Conservation (phyloP, 2,329 filamentous ascomycete species). For the Endoconidiophora laricicola region DNA sequence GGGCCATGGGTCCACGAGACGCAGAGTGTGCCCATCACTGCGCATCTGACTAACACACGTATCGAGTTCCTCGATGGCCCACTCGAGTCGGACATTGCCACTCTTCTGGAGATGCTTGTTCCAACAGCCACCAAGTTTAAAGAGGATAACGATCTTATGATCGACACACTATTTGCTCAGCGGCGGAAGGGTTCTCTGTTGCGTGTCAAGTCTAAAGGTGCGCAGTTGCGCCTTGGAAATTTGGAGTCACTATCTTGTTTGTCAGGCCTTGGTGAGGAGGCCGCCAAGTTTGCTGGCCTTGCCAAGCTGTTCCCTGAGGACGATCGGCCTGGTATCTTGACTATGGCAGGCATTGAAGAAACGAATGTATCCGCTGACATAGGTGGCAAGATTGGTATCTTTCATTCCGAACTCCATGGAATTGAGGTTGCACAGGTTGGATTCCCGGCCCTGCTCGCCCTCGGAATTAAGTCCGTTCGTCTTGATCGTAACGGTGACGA, state of each 20-base stretch:
- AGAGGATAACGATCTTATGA: conserved; percentile 79
- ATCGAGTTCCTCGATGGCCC: conserved; percentile 59
- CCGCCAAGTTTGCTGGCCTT: conserved; percentile 69
- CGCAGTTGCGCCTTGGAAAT: conserved; percentile 46
- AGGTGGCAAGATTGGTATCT: conserved; percentile 49
- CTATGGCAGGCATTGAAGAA: conserved; percentile 49
- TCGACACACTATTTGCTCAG: conserved; percentile 79
- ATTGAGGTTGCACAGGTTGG: conserved; percentile 67
- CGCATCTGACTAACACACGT: conserved; percentile 48
- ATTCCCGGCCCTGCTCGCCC: conserved; percentile 63
- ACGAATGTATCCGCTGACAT: conserved; percentile 45
- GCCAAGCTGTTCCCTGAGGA: conserved; percentile 93
- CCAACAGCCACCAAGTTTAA: conserved; percentile 86
- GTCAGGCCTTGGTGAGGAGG: conserved; percentile 56
- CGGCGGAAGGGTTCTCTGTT: conserved; percentile 73
- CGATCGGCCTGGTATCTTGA: conserved; percentile 76
- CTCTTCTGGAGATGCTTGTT: conserved; percentile 69
- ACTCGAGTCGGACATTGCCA: conserved; percentile 63
- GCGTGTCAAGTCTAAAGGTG: conserved; percentile 46
- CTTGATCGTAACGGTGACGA: conserved; percentile 51
- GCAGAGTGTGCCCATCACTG: conserved; percentile 41
- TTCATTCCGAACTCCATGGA: conserved; percentile 41
- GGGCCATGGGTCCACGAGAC: conserved; percentile 39
- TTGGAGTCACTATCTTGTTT: conserved; percentile 51
- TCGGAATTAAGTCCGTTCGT: conserved; percentile 49